phyloP scores from a whole-genome alignment of 2,329 filamentous ascomycete genomes.

The Passalora sequoiae region DNA sequence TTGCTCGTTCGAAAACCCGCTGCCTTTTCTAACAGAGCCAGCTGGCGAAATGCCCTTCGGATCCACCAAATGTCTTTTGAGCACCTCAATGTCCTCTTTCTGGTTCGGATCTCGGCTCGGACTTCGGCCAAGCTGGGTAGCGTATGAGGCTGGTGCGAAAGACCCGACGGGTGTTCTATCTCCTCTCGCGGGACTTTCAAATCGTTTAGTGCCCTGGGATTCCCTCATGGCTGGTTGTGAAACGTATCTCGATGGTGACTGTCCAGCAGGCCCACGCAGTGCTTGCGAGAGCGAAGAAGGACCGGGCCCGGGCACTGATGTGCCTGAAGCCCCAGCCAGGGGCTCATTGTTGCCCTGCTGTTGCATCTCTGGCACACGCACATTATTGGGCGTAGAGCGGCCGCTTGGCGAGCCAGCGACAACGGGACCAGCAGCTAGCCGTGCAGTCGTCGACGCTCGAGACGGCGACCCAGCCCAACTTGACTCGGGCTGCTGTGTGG shows the following conservation, averaged over 20 bases:
- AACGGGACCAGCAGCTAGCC: slow-evolving; percentile 27
- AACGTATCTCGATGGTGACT: slow-evolving; percentile 64
- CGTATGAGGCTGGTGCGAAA: slow-evolving; percentile 63
- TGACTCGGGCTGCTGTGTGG: slow-evolving; percentile 13
- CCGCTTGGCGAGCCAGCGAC: slow-evolving; percentile 22
- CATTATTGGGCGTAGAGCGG: slow-evolving; percentile 16
- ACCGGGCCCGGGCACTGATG: slow-evolving; percentile 67
- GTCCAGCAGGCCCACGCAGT: slow-evolving; percentile 68
- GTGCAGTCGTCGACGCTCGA: slow-evolving; percentile 41
- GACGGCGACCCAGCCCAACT: slow-evolving; percentile 35
- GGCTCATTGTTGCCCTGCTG: slow-evolving; percentile 58
- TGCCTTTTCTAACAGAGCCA: slow-evolving; percentile 25
- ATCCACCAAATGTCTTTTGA: slow-evolving; percentile 81
- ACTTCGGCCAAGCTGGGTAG: slow-evolving; percentile 40
- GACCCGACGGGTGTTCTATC: slow-evolving; percentile 65
- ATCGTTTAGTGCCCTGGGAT: slow-evolving; percentile 44
- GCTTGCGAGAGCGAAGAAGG: slow-evolving; percentile 84
- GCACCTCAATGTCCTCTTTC: slow-evolving; percentile 84
- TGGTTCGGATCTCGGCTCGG: slow-evolving; percentile 53
- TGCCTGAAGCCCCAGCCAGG: slow-evolving; percentile 53
- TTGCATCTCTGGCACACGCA: slow-evolving; percentile 38
- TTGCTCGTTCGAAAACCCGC: slow-evolving; percentile 27
- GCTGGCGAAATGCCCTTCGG: slow-evolving; percentile 45
- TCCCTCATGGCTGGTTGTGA: slow-evolving; percentile 45
- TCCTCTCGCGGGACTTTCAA: slow-evolving; percentile 43